Percentiles rank a stretch among this genome's conserved stretches.
phyloP scores from a whole-genome alignment of 2,329 filamentous ascomycete genomes.

The Diaporthe citri region DNA sequence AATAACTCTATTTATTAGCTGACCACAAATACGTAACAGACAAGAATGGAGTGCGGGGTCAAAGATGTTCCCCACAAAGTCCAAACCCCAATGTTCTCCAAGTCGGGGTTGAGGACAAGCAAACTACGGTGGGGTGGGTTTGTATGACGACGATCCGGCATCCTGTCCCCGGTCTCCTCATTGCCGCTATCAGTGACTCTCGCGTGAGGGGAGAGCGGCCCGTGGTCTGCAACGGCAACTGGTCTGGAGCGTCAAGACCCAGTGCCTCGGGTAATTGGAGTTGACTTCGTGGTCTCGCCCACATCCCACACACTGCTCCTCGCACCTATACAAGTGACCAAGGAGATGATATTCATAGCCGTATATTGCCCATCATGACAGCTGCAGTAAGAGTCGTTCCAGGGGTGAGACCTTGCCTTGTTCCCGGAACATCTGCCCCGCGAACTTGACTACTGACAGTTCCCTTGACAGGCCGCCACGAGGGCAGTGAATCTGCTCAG shows the following conservation, averaged over 20 bases:
- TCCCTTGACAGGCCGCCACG: slow-evolving; percentile 62
- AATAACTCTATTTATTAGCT: not conserved
- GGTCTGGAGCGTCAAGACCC: slow-evolving; percentile 18
- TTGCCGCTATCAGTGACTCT: not conserved
- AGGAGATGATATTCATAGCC: not conserved
- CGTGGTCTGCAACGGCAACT: slow-evolving; percentile 8
- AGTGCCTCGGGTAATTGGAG: slow-evolving; percentile 15
- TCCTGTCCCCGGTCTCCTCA: not conserved
- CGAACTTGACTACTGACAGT: not conserved
- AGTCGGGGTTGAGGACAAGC: not conserved
- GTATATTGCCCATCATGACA: slow-evolving; percentile 44
- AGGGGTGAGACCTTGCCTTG: slow-evolving; percentile 47
- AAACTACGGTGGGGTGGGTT: not conserved
- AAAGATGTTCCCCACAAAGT: slow-evolving; percentile 3
- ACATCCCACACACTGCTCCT: not conserved
- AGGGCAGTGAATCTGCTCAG: slow-evolving; percentile 81
- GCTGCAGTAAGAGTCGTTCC: slow-evolving; percentile 51
- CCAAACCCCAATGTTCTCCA: slow-evolving; percentile 19
- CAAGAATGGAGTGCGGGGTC: slow-evolving; percentile 1
- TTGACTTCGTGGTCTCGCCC: not conserved
- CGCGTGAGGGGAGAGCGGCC: slow-evolving; percentile 12
- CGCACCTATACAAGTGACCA: not conserved
- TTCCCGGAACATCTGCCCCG: not conserved
- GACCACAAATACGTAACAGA: not conserved
- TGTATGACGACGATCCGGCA: slow-evolving; percentile 27